A percentile compares a stretch with the other conserved stretches of the same genome.
phyloP scores from a whole-genome alignment of 129 eudicot genomes.

The Pseudognaphalium luteoalbum region DNA sequence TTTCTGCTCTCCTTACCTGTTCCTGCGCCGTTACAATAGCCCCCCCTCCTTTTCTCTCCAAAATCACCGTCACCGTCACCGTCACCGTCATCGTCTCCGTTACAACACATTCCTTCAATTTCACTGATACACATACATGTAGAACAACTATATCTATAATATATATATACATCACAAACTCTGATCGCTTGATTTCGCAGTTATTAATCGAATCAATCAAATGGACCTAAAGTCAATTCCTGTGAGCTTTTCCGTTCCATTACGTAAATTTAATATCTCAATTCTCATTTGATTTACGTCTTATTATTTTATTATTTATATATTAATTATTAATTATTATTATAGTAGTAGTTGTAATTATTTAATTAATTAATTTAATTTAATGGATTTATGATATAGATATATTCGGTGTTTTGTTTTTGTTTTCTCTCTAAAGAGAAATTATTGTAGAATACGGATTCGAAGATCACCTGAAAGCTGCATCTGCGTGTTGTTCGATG shows the following conservation, averaged over 20 bases:
- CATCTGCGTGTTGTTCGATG: constrained; percentile 43
- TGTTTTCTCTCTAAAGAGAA: constrained; percentile 25
- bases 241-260: constrained; percentile 29
- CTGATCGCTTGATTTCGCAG: constrained; percentile 37
- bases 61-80: background rate
- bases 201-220: constrained; percentile 2
- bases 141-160: background rate
- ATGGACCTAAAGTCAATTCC: constrained; percentile 26
- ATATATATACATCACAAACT: background rate
- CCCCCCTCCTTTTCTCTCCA: constrained; percentile 31
- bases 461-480: constrained; percentile 34
- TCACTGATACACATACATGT: background rate
- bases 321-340: background rate
- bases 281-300: background rate
- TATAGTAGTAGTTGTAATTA: background rate
- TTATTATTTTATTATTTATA: background rate
- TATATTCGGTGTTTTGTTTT: constrained; percentile 10
- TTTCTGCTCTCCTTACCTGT: constrained; percentile 33
- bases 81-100: background rate
- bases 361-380: background rate
- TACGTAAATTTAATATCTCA: background rate
- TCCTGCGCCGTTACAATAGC: constrained; percentile 45
- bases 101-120: background rate
- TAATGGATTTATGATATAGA: background rate
- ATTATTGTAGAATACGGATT: constrained; percentile 33